Base-by-base conservation (phyloP, 805 yeast genomes). In the Candida sanyiensis region DNA sequence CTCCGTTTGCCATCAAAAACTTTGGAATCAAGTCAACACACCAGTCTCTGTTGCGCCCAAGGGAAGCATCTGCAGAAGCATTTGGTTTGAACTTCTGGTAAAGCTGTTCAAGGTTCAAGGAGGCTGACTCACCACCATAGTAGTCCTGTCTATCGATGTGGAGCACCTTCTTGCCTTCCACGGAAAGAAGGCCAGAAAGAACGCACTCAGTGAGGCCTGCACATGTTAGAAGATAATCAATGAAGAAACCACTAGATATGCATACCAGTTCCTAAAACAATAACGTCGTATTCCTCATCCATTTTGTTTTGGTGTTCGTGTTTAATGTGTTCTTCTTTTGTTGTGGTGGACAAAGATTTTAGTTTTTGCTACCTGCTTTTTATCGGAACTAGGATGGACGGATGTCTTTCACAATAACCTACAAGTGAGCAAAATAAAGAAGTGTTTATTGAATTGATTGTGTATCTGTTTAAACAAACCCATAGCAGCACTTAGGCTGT, bases 221-320 rank as follows among this genome's bases (percentile, higher is more conserved):
- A 13, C n/a, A 3, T 28, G 42, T 37, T 42, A 42, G 43, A n/a
- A 22, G 11, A 22, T 22, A 8, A 22, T 11, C 11, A 11, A 8
- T 22, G 10, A 17, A 28, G 12, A 18, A 17, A 13, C 17, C 11
- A 19, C 4, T 13, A 15, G 3, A 15, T 18, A 13, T 4, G 33
- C 41, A 6, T 18, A 38, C 42, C 42, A 33, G 38, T 33, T 11
- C 65, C 98, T 44, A 90, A 73, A 20, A 90, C 97, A 51, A 93
- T 90, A 45, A 90, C 96, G 69, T 93, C 98, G 77, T 89, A 93
- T 49, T 85, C 77, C 64, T 89, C 96, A 65, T 93, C 97, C 96
- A 93, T 87, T 40, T 49, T 50, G n/a, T 15, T 15, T n/a, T 4
- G 25, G 12, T 10, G 7, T 18, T 28, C 21, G 15, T 9, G 8